Evolutionary conservation across 1,284 basidiomycete species (phyloP), one percentile per base, ranked within the genome.

Genomic region (Cryptococcus sp.): DNA sequence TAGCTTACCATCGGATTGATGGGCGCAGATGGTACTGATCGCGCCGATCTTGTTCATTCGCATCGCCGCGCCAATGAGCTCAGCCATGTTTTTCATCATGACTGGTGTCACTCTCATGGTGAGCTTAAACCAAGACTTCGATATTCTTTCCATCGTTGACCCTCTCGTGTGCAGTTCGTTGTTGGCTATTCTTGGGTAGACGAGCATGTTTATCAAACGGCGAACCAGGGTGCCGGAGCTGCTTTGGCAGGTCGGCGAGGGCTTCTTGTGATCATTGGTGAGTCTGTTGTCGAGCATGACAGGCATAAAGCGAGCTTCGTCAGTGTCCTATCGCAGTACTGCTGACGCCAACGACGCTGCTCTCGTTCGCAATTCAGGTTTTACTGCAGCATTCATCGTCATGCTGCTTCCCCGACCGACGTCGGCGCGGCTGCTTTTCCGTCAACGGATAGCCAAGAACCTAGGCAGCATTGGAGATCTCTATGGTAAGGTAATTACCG

Each of bases 171-270:
- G 31, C 48, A 68, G 65, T 70, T 78, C 49, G 75, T 85, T 17
- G 75, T 85, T 5, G 85, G 86, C 1, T 87, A 86, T 70, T 84
- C 83, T 0, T 87, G 85, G 85, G 78, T 86, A 25, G 85, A 87
- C 61, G 81, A 81, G 3, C 83, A 87, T 66, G 64, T 84, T 7
- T 61, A 67, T 3, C 73, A 81, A 15, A 64, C 81, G 19, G 80
- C 78, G 10, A 82, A 82, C 57, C 81, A 82, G 17, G 86, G 85
- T 19, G 71, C 81, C 7, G 86, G 86, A 1, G 84, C 83, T 70
- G 66, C 72, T 1, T 76, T 87, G 10, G 83, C 84, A 0, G 86
- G 86, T 80, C 78, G 80, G 58, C 77, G 86, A 65, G 76, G 72
- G 2, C 57, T 80, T 0, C 71, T 79, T 1, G 78, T 80, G 25